Conservation (phyloP, 306 rosid species). For the Medicago lupulina region DNA sequence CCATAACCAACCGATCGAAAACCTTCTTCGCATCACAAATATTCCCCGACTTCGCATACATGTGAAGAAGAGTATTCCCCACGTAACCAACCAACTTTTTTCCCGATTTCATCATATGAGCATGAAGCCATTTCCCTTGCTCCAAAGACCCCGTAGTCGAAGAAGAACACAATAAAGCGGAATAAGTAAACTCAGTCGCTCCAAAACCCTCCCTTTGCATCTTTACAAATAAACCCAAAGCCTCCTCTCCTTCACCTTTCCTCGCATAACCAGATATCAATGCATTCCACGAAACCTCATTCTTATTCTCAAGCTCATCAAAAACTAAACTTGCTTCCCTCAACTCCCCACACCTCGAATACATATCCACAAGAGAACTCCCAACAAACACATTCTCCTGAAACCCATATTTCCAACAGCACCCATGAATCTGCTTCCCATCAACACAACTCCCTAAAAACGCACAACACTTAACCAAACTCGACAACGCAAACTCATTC, state of each 20-base stretch:
- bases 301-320: conserved; percentile 46
- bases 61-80: conserved; percentile 62
- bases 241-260: conserved; percentile 52
- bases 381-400: conserved; percentile 51
- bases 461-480: conserved; percentile 50
- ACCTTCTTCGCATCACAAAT: conserved; percentile 58
- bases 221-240: conserved; percentile 46
- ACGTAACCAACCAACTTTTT: conserved; percentile 49
- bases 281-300: conserved; percentile 63
- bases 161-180: conserved; percentile 49
- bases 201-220: conserved; percentile 54
- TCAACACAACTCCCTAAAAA: conserved; percentile 38
- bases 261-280: conserved; percentile 53
- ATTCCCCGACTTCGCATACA: conserved; percentile 61
- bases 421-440: conserved; percentile 55
- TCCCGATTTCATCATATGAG: conserved; percentile 50
- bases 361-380: conserved; percentile 64
- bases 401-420: conserved; percentile 50
- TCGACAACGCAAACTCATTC: conserved; percentile 52
- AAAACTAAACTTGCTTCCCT: conserved; percentile 51
- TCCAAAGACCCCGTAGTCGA: conserved; percentile 53
- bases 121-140: conserved; percentile 60
- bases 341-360: conserved; percentile 54
- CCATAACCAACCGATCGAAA: conserved; percentile 44
- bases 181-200: conserved; percentile 53